These are phyloP conservation scores for Plasmodium vivax DNA, from an alignment of 169 alveolate species.

Conservation along the genomic window DNA sequence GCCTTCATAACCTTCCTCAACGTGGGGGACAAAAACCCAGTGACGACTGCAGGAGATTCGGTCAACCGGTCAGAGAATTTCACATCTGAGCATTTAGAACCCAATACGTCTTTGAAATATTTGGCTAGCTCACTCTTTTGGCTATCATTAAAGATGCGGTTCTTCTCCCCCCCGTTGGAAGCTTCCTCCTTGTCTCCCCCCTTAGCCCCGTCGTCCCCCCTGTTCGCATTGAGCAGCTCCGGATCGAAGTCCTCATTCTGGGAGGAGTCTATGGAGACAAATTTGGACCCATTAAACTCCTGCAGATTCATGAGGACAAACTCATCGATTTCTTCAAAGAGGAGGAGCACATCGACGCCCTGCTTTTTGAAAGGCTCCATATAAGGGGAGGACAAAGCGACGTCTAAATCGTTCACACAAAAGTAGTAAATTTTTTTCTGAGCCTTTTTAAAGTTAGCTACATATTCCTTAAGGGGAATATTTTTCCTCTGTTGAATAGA, in stretches of 20 bases:
- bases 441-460: constrained; percentile 80
- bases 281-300: constrained; percentile 79
- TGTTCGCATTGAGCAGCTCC: constrained; percentile 75
- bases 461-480: constrained; percentile 82
- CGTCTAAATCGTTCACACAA: constrained; percentile 85
- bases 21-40: constrained; percentile 90
- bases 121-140: constrained; percentile 46
- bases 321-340: constrained; percentile 92
- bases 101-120: constrained; percentile 78
- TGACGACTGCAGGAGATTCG: constrained; percentile 91
- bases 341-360: constrained; percentile 86
- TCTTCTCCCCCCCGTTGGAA: constrained; percentile 65
- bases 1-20: constrained; percentile 88
- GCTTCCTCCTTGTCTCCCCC: constrained; percentile 62
- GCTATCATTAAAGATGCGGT: constrained; percentile 74
- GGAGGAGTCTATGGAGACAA: constrained; percentile 82
- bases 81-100: constrained; percentile 84
- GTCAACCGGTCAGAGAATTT: constrained; percentile 91
- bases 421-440: constrained; percentile 90
- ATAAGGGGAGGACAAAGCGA: constrained; percentile 91
- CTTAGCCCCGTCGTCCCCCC: constrained; percentile 19
- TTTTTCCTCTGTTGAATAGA: constrained; percentile 75
- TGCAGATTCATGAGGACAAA: constrained; percentile 89
- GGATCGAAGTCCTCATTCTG: constrained; percentile 76
- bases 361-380: constrained; percentile 89